These are phyloP conservation scores for Coleophoma eucalyptorum DNA, from an alignment of 2,329 filamentous ascomycete species.

Conservation along the genomic window DNA sequence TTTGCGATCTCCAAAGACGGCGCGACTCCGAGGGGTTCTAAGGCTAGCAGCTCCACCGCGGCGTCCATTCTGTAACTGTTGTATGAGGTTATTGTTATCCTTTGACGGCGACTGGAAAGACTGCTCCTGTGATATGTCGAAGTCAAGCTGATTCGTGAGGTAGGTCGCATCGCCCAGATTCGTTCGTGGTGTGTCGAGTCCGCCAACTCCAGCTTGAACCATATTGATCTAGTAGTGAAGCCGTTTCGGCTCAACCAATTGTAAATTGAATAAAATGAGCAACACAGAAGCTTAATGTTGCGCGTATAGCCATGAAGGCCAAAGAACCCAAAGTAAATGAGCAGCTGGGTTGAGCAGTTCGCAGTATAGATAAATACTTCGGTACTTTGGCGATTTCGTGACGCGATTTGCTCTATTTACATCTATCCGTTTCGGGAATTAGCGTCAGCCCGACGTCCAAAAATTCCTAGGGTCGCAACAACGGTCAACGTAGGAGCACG, in stretches of 20 bases:
- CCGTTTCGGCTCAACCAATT: conserved; percentile 9
- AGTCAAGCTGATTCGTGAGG: conserved; percentile 63
- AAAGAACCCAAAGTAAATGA: conserved; percentile 6
- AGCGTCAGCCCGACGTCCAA: conserved; percentile 5
- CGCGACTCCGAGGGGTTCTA: conserved; percentile 68
- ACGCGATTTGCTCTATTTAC: conserved; percentile 15
- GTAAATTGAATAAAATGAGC: conserved; percentile 11
- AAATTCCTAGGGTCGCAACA: conserved; percentile 4
- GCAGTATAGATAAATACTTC: too few relatives aligned
- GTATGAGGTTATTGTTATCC: conserved; percentile 70
- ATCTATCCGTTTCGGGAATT: conserved; percentile 7
- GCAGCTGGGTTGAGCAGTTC: too few relatives aligned
- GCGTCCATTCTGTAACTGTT: conserved; percentile 66
- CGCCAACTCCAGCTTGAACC: conserved; percentile 59
- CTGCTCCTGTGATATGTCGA: conserved; percentile 83
- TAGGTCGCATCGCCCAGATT: conserved; percentile 82
- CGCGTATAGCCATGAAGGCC: conserved; percentile 20
- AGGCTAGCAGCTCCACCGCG: conserved; percentile 49
- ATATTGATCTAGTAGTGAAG: conserved; percentile 38
- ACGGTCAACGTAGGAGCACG: too few relatives aligned
- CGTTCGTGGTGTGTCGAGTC: conserved; percentile 82
- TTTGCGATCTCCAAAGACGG: conserved; percentile 66
- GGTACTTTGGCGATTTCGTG: background rate
- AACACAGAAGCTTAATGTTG: conserved; percentile 10
- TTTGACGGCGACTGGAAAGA: conserved; percentile 82